A percentile compares a stretch with the other conserved stretches of the same genome.
Evolutionary conservation across 257 asterid species (phyloP).

Genomic region (Ajuga chamaepitys): DNA sequence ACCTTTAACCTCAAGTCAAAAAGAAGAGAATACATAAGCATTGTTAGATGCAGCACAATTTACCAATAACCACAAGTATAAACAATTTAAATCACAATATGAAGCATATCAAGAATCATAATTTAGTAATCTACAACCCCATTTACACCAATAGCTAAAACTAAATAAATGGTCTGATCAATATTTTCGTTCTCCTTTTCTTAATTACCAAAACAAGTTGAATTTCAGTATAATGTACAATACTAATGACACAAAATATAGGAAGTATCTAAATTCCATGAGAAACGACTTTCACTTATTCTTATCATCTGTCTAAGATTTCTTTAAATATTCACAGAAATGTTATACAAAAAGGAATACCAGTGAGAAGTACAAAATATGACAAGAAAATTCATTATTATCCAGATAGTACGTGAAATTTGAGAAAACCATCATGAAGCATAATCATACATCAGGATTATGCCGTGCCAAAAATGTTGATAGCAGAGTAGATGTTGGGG

Average conservation of each 20-base stretch:
- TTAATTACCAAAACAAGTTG: too few relatives aligned
- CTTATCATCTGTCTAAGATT: not conserved
- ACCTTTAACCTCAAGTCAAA: constrained; percentile 55
- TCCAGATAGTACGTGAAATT: constrained; percentile 4
- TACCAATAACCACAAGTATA: not conserved
- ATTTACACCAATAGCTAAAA: not conserved
- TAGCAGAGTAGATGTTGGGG: constrained; percentile 47
- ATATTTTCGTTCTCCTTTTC: too few relatives aligned
- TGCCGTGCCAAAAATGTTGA: constrained; percentile 47
- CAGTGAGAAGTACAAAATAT: constrained; percentile 7
- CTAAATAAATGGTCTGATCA: not conserved
- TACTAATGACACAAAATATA: not conserved
- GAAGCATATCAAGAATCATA: not conserved
- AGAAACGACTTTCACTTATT: not conserved
- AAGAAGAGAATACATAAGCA: constrained; percentile 17
- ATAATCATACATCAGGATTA: constrained; percentile 54
- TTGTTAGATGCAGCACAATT: not conserved
- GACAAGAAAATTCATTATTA: not conserved
- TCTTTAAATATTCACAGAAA: not conserved
- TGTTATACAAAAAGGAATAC: not conserved
- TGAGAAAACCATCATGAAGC: constrained; percentile 7
- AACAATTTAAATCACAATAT: not conserved
- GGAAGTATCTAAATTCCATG: not conserved
- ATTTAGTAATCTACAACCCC: not conserved
- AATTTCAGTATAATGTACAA: not conserved